Evolutionary conservation across 495 filamentous ascomycete species (phyloP), one percentile per base, ranked within the genome.

Genomic region (Staphylotrichum longicolle): DNA sequence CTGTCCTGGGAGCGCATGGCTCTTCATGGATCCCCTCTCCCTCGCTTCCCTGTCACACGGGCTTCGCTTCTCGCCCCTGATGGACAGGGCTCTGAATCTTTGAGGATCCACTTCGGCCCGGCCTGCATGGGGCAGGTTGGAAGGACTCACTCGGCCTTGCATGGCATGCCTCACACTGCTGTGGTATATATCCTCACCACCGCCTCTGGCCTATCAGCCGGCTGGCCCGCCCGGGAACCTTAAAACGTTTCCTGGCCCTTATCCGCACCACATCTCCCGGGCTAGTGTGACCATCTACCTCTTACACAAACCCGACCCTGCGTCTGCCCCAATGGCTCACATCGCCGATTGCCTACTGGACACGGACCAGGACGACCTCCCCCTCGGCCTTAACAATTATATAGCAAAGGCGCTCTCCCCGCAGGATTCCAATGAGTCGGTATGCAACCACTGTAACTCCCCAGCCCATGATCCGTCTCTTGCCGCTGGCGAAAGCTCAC

Each of bases 341-440:
- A 81, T 81, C 70, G 78, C 72, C 58, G 69, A 63, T 49, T 81
- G 78, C 64, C 69, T 81, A 70, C 57, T 77, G 37, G 72, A 71
- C 50, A 52, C 63, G 41, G 78, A 75, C 45, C 61, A 58, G 45
- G 74, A 79, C 47, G 70, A 70, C 57, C 69, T 74, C 49, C 55
- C 62, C 30, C 58, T 65, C 53, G 70, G 71, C 67, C 70, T 77
- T 62, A 74, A 72, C 62, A 75, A 73, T 63, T 77, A 77, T 77
- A 80, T 80, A 77, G 70, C 72, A 67, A 78, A 73, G 66, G 68
- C 71, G 32, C 68, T 74, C 68, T 71, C 77, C 64, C 68, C 73
- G 42, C 72, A 76, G 54, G 55, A 74, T 59, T 76, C 75, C 61
- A 73, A 74, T 65, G 76, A 80, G 41, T 77, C 76, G 72, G 77